These are phyloP conservation scores for Murraya koenigii DNA, from an alignment of 345 rosid species.

Conservation along the genomic window DNA sequence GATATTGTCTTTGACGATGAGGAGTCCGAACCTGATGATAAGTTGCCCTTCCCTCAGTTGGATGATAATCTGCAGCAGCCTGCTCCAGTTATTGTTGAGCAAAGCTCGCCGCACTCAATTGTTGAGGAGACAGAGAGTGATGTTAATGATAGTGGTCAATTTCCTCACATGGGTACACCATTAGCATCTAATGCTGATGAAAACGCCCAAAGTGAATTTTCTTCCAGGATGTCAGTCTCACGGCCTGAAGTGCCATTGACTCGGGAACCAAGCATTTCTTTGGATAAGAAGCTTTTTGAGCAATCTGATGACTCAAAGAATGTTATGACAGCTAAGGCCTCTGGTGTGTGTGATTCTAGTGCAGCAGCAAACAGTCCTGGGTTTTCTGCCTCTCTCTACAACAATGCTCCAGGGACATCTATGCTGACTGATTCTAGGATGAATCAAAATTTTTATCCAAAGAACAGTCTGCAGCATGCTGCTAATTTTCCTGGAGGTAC, in stretches of 20 bases:
- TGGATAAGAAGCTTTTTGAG: conserved; percentile 73
- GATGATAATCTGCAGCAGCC: conserved; percentile 85
- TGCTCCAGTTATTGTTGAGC: conserved; percentile 62
- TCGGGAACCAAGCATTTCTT: conserved; percentile 80
- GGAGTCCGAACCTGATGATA: conserved; percentile 89
- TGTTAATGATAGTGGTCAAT: conserved; percentile 68
- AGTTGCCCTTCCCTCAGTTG: conserved; percentile 82
- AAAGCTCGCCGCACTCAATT: conserved; percentile 84
- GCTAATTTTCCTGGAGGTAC: conserved; percentile 33
- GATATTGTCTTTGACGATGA: conserved; percentile 96
- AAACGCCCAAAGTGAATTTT: conserved; percentile 77
- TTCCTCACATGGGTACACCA: conserved; percentile 67
- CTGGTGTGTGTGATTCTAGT: conserved; percentile 45
- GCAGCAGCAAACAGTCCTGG: conserved; percentile 41
- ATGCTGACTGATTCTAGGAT: conserved; percentile 59
- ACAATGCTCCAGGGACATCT: conserved; percentile 38
- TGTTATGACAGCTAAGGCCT: conserved; percentile 37
- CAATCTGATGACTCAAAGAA: conserved; percentile 67
- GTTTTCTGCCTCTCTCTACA: conserved; percentile 50
- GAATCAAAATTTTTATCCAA: conserved; percentile 59
- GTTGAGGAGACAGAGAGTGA: conserved; percentile 95
- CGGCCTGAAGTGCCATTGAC: conserved; percentile 67
- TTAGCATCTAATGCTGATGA: conserved; percentile 66
- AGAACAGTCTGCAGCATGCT: conserved; percentile 58
- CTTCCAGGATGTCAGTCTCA: conserved; percentile 83